Evolutionary conservation across 2,329 filamentous ascomycete species (phyloP).

Genomic region (Hymenoscyphus repandus): DNA sequence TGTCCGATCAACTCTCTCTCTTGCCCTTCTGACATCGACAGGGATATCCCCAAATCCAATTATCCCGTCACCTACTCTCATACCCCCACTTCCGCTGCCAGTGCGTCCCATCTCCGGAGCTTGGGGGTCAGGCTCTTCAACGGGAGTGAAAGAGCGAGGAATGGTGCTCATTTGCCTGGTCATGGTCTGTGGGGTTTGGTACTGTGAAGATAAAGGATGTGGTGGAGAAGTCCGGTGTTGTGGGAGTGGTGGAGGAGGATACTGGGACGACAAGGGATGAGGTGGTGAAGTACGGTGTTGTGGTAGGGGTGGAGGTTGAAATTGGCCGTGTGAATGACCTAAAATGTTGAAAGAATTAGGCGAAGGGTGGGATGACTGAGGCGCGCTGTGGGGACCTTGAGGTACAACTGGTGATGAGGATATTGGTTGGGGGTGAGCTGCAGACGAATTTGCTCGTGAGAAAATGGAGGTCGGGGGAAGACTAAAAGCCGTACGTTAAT

Average conservation of each 20-base stretch:
- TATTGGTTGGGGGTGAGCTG: not conserved
- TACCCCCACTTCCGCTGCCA: conserved; percentile 13
- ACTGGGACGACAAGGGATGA: not conserved
- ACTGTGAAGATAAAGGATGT: conserved; percentile 1
- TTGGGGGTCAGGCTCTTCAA: conserved; percentile 1
- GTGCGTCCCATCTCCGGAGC: conserved; percentile 5
- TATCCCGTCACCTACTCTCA: conserved; percentile 13
- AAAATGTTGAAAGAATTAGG: not conserved
- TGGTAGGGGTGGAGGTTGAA: not conserved
- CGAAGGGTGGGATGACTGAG: conserved; percentile 1
- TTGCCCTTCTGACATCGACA: conserved; percentile 13
- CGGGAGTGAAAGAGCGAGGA: conserved; percentile 3
- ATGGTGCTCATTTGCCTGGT: not conserved
- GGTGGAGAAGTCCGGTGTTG: not conserved
- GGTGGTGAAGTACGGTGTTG: not conserved
- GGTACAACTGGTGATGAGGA: not conserved
- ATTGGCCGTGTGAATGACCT: not conserved
- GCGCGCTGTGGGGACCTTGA: not conserved
- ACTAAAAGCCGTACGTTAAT: conserved; percentile 8
- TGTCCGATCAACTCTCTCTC: conserved; percentile 15
- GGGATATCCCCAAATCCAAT: conserved; percentile 25
- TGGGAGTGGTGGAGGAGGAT: not conserved
- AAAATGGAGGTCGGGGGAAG: not conserved
- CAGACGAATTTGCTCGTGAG: not conserved
- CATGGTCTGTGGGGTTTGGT: not conserved